Evolutionary conservation across 106 monocot genomes (phyloP), one percentile per base, ranked within the genome.

Genomic region (Acanthochlamys bracteata): DNA sequence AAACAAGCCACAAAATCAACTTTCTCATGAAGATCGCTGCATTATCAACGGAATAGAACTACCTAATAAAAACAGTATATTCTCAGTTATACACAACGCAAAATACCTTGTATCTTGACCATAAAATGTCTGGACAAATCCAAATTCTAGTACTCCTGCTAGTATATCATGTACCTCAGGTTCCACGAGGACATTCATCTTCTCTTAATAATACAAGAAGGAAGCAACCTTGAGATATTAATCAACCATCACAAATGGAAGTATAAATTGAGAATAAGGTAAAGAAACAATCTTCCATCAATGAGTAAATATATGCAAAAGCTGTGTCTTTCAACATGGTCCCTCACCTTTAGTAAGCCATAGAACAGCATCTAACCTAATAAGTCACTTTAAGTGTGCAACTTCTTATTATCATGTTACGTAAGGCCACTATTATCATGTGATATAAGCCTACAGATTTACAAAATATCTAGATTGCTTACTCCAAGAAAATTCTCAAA

Each of bases 21-120:
- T 78, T 92, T 85, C 69, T 99, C 98, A 70, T 99, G 98, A 83
- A 99, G 98, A 64, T 99, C 85, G 62, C 98, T 99, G 76, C 69
- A 77, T 75, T 62, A 40, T 14, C 24, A 58, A 39, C 57, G 65
- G 15, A 13, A 68, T 17, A 41, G 14, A 61, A n/a, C n/a, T n/a
- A n/a, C n/a, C 16, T 39, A 4, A 3, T 49, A 47, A 46, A 26
- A 71, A 49, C 25, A 3, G 11, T 53, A 60, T 56, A n/a, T 46
- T 13, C 55, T 42, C 41, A 42, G 13, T 53, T 67, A 16, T 12
- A 73, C 60, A 23, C 64, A 65, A 33, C 21, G 10, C 20, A 17
- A 60, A 21, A n/a, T 82, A 99, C 98, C 89, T 89, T 65, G 86
- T 89, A 82, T 99, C 92, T 73, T 99, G 98, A 78, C 56, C 75